phyloP scores from a whole-genome alignment of 768 basidiomycete species.

The Amanita exitialis region DNA sequence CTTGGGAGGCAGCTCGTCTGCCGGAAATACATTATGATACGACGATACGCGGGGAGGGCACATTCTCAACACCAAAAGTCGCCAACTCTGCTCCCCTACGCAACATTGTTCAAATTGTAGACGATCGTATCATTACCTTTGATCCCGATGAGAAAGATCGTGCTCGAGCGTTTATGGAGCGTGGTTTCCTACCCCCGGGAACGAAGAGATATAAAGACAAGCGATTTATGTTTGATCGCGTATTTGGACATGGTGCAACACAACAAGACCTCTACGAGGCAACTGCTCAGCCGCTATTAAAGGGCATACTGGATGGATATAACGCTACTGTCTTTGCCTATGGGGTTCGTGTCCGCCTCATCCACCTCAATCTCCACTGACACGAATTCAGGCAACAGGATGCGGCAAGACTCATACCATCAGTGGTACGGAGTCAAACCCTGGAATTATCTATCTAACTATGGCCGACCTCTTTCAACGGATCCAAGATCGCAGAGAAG shows the following conservation, averaged over 20 bases:
- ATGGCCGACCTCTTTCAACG: constrained; percentile 96
- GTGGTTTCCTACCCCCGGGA: constrained; percentile 77
- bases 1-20: constrained; percentile 78
- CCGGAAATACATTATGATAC: constrained; percentile 66
- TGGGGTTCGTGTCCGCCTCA: constrained; percentile 53
- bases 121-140: constrained; percentile 92
- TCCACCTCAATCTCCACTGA: constrained; percentile 5
- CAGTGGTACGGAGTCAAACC: constrained; percentile 80
- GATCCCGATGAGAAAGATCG: constrained; percentile 90
- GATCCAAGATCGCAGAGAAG: constrained; percentile 80
- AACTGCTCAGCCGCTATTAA: constrained; percentile 78
- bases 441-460: constrained; percentile 91
- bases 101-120: constrained; percentile 80
- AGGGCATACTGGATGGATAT: constrained; percentile 84
- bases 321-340: constrained; percentile 99
- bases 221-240: constrained; percentile 93
- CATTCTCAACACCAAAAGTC: constrained; percentile 60
- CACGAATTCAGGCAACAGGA: constrained; percentile 81
- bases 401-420: constrained; percentile 99
- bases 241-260: constrained; percentile 71
- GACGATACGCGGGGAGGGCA: constrained; percentile 75
- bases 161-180: constrained; percentile 69
- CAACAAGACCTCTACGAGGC: constrained; percentile 85
- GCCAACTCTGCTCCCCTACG: constrained; percentile 50
- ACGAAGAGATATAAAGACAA: constrained; percentile 95